These are phyloP conservation scores for Candida dendrica DNA, from an alignment of 805 yeast species.

Conservation along the genomic window DNA sequence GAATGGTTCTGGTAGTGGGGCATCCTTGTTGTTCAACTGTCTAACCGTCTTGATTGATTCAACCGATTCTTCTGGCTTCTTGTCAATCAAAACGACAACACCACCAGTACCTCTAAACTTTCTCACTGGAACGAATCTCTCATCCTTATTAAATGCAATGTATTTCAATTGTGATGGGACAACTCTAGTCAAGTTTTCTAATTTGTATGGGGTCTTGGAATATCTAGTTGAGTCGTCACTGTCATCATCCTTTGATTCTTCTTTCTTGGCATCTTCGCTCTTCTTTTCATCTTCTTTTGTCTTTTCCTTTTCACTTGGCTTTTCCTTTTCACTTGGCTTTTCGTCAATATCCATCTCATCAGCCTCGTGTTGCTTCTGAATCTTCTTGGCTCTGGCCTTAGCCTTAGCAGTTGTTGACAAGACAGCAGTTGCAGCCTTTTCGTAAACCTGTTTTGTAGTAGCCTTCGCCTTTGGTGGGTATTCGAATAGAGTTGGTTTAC, in stretches of 20 bases:
- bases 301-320: constrained; percentile 21
- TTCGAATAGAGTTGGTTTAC: constrained; percentile 71
- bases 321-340: constrained; percentile 23
- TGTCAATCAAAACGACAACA: constrained; percentile 64
- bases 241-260: constrained; percentile 21
- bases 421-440: constrained; percentile 87
- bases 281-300: constrained; percentile 13
- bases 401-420: constrained; percentile 90
- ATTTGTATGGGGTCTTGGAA: constrained; percentile 57
- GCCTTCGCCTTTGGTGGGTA: constrained; percentile 88
- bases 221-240: constrained; percentile 39
- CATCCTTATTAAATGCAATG: constrained; percentile 68
- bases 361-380: constrained; percentile 43
- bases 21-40: constrained; percentile 66
- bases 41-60: constrained; percentile 77
- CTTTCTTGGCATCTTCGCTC: constrained; percentile 4
- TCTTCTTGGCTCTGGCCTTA: constrained; percentile 81
- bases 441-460: constrained; percentile 73
- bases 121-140: constrained; percentile 77
- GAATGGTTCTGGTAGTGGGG: constrained; percentile 68
- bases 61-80: constrained; percentile 49
- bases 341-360: constrained; percentile 41
- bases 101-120: constrained; percentile 65
- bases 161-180: constrained; percentile 83
- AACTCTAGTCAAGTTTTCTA: constrained; percentile 79